Percentiles rank a stretch among this genome's conserved stretches.
phyloP scores from a whole-genome alignment of 495 filamentous ascomycete genomes.

The Neurospora cerealis region DNA sequence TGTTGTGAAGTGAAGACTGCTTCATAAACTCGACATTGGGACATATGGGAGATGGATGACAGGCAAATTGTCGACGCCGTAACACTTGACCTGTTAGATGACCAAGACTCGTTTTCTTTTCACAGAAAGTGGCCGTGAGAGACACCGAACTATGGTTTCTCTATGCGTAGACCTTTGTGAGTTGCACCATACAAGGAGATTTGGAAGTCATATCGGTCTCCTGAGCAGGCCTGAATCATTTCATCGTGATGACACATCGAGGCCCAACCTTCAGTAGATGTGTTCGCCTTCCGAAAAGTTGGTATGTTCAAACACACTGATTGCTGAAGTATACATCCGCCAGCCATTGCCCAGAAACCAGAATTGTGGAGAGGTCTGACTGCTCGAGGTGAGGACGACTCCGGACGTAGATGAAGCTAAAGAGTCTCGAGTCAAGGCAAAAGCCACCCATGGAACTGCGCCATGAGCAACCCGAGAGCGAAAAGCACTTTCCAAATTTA shows the following conservation, averaged over 20 bases:
- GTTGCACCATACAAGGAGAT: neutral
- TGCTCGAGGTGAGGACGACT: too few species aligned
- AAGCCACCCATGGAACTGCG: neutral
- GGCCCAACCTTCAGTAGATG: conserved; percentile 76
- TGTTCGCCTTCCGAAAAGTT: conserved; percentile 76
- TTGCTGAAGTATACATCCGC: too few species aligned
- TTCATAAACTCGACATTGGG: neutral
- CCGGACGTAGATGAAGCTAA: neutral
- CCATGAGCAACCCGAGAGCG: neutral
- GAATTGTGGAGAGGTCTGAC: too few species aligned
- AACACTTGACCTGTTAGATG: neutral
- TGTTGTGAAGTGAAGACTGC: neutral
- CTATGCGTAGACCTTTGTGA: neutral
- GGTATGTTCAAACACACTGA: conserved; percentile 8
- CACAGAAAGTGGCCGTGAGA: neutral
- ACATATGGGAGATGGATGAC: neutral
- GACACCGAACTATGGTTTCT: neutral
- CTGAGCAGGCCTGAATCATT: neutral
- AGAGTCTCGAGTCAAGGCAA: neutral
- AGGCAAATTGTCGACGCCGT: neutral
- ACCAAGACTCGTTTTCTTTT: neutral
- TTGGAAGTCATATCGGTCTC: neutral
- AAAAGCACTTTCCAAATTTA: neutral
- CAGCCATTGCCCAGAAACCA: too few species aligned
- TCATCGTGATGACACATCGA: conserved; percentile 34